Conservation (phyloP, 495 filamentous ascomycete genomes). For the Thermothielavioides terrestris region DNA sequence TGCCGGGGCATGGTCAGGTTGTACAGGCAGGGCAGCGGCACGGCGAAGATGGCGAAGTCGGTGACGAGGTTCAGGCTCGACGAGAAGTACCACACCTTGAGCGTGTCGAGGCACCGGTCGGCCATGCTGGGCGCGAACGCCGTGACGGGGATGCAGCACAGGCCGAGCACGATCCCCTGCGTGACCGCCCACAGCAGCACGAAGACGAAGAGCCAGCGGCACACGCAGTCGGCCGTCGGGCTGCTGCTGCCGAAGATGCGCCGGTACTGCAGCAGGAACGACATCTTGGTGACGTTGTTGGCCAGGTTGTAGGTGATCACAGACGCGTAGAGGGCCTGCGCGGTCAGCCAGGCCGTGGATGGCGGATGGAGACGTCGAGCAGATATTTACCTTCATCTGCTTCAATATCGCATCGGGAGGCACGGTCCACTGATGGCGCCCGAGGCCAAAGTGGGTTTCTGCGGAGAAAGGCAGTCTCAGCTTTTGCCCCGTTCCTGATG, state of each 20-base stretch:
- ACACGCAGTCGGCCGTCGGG: neutral
- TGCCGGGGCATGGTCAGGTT: slow-evolving; percentile 22
- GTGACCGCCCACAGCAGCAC: slow-evolving; percentile 13
- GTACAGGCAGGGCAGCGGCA: slow-evolving; percentile 30
- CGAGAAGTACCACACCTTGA: slow-evolving; percentile 32
- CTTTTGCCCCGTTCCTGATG: neutral
- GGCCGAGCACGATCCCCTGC: slow-evolving; percentile 22
- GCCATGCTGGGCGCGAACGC: slow-evolving; percentile 16
- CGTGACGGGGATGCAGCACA: slow-evolving; percentile 46
- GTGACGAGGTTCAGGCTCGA: slow-evolving; percentile 32
- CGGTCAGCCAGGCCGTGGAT: neutral
- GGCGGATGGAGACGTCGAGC: neutral
- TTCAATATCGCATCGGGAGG: neutral
- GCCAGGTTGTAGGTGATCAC: neutral
- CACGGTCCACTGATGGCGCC: neutral
- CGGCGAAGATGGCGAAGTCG: slow-evolving; percentile 29
- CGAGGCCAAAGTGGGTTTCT: neutral
- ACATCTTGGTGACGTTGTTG: neutral
- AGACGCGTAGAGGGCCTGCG: neutral
- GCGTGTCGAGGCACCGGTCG: slow-evolving; percentile 41
- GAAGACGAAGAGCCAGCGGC: slow-evolving; percentile 6
- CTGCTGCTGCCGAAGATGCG: neutral
- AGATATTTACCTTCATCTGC: slow-evolving; percentile 3
- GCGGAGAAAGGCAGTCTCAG: neutral
- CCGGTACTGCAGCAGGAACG: neutral